Percentiles rank a stretch among this genome's conserved stretches.
phyloP scores from a whole-genome alignment of 192 early-diverging fungal genomes.

The Podochytrium sp. region DNA sequence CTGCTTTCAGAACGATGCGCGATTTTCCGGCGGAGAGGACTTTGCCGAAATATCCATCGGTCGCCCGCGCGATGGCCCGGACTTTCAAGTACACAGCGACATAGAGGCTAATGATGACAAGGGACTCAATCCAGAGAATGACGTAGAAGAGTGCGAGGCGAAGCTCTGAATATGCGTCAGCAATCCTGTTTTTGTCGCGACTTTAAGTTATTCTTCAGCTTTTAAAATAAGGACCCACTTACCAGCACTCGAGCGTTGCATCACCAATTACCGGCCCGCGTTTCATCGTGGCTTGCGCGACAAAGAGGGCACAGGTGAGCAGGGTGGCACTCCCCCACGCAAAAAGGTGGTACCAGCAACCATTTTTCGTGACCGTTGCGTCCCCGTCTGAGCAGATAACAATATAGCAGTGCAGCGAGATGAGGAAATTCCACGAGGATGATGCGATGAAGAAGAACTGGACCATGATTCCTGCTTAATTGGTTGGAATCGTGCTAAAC shows the following conservation, averaged over 20 bases:
- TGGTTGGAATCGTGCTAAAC: neutral
- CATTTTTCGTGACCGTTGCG: neutral
- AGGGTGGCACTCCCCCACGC: neutral
- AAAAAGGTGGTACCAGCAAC: neutral
- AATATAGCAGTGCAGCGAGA: neutral
- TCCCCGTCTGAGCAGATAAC: neutral
- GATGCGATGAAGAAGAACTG: neutral
- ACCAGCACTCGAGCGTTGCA: constrained; percentile 2
- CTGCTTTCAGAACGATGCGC: neutral
- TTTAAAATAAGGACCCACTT: too few relatives aligned
- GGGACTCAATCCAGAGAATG: neutral
- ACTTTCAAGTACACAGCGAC: neutral
- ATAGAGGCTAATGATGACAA: neutral
- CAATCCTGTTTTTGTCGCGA: neutral
- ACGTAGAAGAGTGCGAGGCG: neutral
- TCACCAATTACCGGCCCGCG: neutral
- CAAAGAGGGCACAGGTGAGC: neutral
- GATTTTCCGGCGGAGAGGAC: neutral
- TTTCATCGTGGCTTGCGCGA: neutral
- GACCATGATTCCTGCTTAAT: neutral
- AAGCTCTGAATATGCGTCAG: neutral
- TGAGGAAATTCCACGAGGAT: neutral
- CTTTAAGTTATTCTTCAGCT: neutral
- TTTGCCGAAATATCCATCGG: neutral
- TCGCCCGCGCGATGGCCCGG: neutral